phyloP scores from a whole-genome alignment of 352 stramenopile species.

The Pythium dissotocum region DNA sequence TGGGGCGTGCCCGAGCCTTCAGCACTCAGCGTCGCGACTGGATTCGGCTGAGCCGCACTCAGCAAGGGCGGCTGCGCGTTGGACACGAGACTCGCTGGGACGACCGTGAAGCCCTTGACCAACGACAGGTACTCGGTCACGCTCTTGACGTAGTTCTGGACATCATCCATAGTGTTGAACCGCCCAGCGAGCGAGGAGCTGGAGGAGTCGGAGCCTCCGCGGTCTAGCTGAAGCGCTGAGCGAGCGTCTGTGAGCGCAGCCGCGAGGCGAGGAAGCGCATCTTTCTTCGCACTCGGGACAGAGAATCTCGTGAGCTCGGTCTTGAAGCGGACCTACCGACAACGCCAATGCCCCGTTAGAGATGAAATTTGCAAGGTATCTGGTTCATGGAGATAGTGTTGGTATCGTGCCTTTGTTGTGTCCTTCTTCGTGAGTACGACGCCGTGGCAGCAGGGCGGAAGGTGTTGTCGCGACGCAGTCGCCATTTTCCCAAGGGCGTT shows the following conservation, averaged over 20 bases:
- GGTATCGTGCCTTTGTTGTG: constrained; percentile 8
- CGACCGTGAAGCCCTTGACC: constrained; percentile 52
- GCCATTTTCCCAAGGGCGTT: constrained; percentile 16
- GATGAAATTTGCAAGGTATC: background rate
- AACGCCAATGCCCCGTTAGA: background rate
- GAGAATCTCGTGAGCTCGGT: constrained; percentile 42
- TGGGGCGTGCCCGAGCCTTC: constrained; percentile 11
- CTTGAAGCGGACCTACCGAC: constrained; percentile 43
- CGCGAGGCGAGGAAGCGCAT: constrained; percentile 41
- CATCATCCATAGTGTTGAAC: constrained; percentile 34
- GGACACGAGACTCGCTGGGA: constrained; percentile 13
- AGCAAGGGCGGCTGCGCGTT: constrained; percentile 17
- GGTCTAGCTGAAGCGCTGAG: constrained; percentile 32
- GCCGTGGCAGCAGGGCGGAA: constrained; percentile 59
- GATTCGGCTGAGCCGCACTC: background rate
- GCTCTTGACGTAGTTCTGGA: constrained; percentile 36
- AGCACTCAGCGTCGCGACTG: constrained; percentile 12
- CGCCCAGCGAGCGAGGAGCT: background rate
- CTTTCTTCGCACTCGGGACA: constrained; percentile 29
- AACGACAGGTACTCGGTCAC: constrained; percentile 53
- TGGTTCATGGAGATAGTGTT: background rate
- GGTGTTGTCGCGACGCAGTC: constrained; percentile 39
- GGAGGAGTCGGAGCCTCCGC: background rate
- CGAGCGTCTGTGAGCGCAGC: constrained; percentile 42
- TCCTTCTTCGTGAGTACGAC: constrained; percentile 39